Conservation (phyloP, 2,329 filamentous ascomycete species). For the Juglanconis juglandina region DNA sequence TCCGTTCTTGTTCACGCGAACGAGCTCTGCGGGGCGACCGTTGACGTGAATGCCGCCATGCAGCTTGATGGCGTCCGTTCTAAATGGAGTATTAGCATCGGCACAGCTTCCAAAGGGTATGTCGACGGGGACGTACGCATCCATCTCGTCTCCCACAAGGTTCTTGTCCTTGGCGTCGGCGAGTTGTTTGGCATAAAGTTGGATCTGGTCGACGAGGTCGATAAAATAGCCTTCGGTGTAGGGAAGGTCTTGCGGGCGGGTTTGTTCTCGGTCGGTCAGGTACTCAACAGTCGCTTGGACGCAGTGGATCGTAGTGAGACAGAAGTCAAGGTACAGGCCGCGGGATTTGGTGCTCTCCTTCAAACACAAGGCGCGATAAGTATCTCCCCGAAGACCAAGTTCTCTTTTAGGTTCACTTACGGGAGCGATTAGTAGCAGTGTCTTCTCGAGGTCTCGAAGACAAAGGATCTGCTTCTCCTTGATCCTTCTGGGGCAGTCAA, state of each 20-base stretch:
- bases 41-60: constrained; percentile 78
- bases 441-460: constrained; percentile 92
- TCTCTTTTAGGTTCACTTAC: constrained; percentile 69
- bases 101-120: constrained; percentile 11
- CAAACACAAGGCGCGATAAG: constrained; percentile 67
- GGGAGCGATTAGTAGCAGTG: constrained; percentile 82
- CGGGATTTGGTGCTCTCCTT: constrained; percentile 76
- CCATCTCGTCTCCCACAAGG: constrained; percentile 55
- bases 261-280: constrained; percentile 81
- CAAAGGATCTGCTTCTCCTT: constrained; percentile 82
- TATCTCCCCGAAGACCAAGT: constrained; percentile 57
- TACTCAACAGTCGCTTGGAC: constrained; percentile 85
- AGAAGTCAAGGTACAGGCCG: constrained; percentile 77
- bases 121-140: constrained; percentile 46
- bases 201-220: constrained; percentile 91
- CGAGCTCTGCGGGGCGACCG: constrained; percentile 78
- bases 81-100: constrained; percentile 28
- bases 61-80: constrained; percentile 69
- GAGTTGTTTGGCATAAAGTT: constrained; percentile 82
- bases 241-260: constrained; percentile 77
- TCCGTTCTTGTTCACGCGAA: constrained; percentile 76
- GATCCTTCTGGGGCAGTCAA: constrained; percentile 76
- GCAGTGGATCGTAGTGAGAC: constrained; percentile 83
- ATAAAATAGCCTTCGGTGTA: constrained; percentile 97
- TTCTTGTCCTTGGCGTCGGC: constrained; percentile 68